Base-by-base conservation (phyloP, 352 stramenopile species). In the Pilasporangium apinafurcum region DNA sequence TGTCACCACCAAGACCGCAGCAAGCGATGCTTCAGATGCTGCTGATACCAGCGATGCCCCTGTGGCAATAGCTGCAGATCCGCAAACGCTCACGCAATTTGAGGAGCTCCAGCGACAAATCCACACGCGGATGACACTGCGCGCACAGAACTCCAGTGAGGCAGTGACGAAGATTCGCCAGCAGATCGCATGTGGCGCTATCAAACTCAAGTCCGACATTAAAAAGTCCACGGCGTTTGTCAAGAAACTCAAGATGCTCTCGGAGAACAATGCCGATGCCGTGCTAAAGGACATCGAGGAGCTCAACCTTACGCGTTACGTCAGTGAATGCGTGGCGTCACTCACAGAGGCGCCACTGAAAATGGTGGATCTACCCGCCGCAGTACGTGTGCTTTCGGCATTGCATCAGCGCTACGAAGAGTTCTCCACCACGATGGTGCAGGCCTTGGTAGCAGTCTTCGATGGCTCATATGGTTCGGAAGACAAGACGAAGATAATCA, bases 191-290 rank as follows among this genome's bases (percentile, higher is more conserved):
- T 64, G 59, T 2, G 86, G 73, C 41, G 86, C 88, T 38, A 85
- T 97, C 32, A 92, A 88, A 59, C 85, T 99, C 41, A 98, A 99
- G 63, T 92, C 87, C 43, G 95, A 99, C 74, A 90, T 99, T 42
- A 99, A 99, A 67, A 97, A 97, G 61, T 98, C 88, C 42, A 98
- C 92, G 25, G 91, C 95, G 27, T 98, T 98, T 71, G 95, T 98
- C 18, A 98, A 98, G 60, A 98, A 98, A 58, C 84, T 98, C 45
- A 83, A 83, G 43, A 52, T 77, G 48, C 68, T 96, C 29, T 77
- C 59, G 18, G 87, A 96, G 44, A 50, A 56, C 48, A 78, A 71
- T 36, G 67, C 75, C 33, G 67, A 84, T 25, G 59, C 75, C n/a
- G 51, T 97, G 24, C 45, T 83, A n/a, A 86, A 84, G 27, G 88